Conservation (phyloP, 306 rosid species). For the Ammopiptanthus mongolicus region DNA sequence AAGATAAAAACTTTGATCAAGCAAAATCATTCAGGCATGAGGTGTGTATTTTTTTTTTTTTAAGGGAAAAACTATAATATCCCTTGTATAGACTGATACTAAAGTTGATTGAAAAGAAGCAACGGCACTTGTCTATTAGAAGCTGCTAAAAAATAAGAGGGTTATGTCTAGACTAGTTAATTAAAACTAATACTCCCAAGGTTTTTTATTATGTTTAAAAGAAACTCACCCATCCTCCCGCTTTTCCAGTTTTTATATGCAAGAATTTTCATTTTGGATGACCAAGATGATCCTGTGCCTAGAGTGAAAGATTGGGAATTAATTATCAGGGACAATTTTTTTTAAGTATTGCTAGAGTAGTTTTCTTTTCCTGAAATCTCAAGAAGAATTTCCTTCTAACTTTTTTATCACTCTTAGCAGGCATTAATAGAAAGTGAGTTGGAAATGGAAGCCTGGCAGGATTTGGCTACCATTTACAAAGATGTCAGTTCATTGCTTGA, state of each 20-base stretch:
- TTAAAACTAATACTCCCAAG: neutral
- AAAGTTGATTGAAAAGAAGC: slow-evolving; percentile 6
- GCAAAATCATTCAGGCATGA: slow-evolving; percentile 21
- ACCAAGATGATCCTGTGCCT: neutral
- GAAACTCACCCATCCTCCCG: neutral
- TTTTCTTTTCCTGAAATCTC: neutral
- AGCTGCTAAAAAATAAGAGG: neutral
- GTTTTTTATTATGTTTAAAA: neutral
- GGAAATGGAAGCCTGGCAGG: slow-evolving; percentile 77
- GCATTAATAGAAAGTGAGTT: slow-evolving; percentile 39
- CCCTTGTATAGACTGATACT: neutral
- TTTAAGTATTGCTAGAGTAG: neutral
- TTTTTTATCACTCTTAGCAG: slow-evolving; percentile 31
- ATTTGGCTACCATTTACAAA: slow-evolving; percentile 65
- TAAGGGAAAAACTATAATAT: neutral
- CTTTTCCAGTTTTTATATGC: neutral
- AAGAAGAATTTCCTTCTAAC: neutral
- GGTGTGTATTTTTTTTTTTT: slow-evolving; percentile 20
- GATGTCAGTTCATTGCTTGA: slow-evolving; percentile 53
- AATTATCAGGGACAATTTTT: neutral
- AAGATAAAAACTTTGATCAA: slow-evolving; percentile 28
- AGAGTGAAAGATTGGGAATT: neutral
- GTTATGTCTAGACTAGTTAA: neutral
- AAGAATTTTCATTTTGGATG: neutral
- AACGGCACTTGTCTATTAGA: neutral